Conservation (phyloP, 805 yeast genomes). For the Pichia membranifaciens region DNA sequence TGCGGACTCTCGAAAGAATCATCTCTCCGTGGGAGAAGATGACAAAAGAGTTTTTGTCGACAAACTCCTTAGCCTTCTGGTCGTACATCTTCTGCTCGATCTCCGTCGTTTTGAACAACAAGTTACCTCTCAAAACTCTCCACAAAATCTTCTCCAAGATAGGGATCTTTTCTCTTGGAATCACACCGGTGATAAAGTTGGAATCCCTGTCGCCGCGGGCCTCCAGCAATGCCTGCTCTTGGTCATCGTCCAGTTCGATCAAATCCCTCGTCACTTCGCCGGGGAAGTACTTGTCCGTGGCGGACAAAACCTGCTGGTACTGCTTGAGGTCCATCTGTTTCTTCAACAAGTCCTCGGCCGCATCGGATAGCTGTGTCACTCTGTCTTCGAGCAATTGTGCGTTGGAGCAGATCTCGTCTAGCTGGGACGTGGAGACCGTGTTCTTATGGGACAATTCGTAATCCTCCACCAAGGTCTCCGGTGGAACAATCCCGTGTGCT, state of each 20-base stretch:
- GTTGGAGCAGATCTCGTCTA: constrained; percentile 64
- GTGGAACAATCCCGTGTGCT: constrained; percentile 25
- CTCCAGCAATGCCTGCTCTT: constrained; percentile 34
- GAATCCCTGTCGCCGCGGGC: constrained; percentile 35
- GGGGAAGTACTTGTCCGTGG: constrained; percentile 45
- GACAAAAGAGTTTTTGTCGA: constrained; percentile 77
- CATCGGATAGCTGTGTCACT: constrained; percentile 61
- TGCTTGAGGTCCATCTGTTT: constrained; percentile 67
- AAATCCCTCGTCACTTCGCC: constrained; percentile 21
- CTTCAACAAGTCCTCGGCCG: constrained; percentile 56
- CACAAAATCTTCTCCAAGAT: constrained; percentile 78
- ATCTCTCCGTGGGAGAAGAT: constrained; percentile 87
- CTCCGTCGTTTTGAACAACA: constrained; percentile 69
- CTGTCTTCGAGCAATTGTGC: constrained; percentile 69
- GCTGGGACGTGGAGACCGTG: constrained; percentile 35
- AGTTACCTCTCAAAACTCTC: constrained; percentile 90
- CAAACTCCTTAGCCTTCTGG: constrained; percentile 45
- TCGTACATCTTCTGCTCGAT: constrained; percentile 67
- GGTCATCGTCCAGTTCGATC: constrained; percentile 25
- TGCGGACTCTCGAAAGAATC: constrained; percentile 64
- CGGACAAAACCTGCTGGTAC: constrained; percentile 54
- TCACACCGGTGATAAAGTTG: constrained; percentile 73
- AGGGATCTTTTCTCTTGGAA: constrained; percentile 62
- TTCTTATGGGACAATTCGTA: constrained; percentile 15
- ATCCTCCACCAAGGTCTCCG: constrained; percentile 23